phyloP scores from a whole-genome alignment of 2,329 filamentous ascomycete species.

The Hypoxylon sp. region DNA sequence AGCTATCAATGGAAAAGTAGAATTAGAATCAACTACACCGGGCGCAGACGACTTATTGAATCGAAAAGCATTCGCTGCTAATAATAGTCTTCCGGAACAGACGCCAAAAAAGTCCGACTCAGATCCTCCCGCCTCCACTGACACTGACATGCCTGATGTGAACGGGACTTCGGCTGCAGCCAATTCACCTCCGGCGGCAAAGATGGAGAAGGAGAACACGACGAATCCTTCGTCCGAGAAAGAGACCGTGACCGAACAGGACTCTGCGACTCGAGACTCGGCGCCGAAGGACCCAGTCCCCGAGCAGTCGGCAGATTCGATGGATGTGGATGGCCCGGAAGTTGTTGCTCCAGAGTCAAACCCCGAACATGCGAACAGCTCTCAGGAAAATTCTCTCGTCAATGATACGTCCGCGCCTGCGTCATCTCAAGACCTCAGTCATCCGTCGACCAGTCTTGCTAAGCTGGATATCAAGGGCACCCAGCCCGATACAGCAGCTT shows the following conservation, averaged over 20 bases:
- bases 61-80: constrained; percentile 47
- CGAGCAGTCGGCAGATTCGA: constrained; percentile 44
- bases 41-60: constrained; percentile 40
- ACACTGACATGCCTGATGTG: constrained; percentile 43
- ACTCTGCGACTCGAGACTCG: constrained; percentile 24
- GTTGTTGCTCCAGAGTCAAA: constrained; percentile 43
- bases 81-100: constrained; percentile 42
- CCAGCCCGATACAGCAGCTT: constrained; percentile 44
- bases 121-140: constrained; percentile 15
- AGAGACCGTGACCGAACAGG: constrained; percentile 6
- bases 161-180: constrained; percentile 36
- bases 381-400: constrained; percentile 45
- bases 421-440: constrained; percentile 54
- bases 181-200: constrained; percentile 6
- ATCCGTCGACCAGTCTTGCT: constrained; percentile 52
- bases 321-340: constrained; percentile 52
- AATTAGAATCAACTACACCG: constrained; percentile 24
- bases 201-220: constrained; percentile 10
- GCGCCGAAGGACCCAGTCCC: constrained; percentile 10
- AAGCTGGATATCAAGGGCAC: constrained; percentile 53
- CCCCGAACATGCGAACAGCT: constrained; percentile 44
- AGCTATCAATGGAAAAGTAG: constrained; percentile 47
- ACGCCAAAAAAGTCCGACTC: constrained; percentile 33
- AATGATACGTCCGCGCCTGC: constrained; percentile 46
- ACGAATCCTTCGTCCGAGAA: constrained; percentile 17